These are phyloP conservation scores for Postia placenta DNA, from an alignment of 768 basidiomycete genomes.

Conservation along the genomic window DNA sequence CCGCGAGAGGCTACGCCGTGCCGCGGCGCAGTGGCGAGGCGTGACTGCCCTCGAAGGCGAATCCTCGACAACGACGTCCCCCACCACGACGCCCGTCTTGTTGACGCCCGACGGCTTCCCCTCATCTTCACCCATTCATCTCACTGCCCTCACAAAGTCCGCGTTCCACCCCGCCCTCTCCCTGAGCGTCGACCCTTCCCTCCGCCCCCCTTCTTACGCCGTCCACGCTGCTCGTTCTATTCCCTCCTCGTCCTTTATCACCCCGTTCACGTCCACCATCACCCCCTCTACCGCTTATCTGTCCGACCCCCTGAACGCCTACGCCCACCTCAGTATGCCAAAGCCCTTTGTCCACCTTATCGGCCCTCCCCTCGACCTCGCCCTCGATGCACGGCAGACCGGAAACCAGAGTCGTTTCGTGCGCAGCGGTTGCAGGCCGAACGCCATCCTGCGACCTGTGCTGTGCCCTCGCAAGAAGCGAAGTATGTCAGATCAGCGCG, in stretches of 20 bases:
- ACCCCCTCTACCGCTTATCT: conserved; percentile 66
- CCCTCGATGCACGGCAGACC: conserved; percentile 71
- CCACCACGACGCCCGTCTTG: conserved; percentile 29
- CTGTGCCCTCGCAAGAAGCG: conserved; percentile 26
- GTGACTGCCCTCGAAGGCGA: conserved; percentile 43
- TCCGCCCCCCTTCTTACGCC: conserved; percentile 54
- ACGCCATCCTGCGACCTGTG: conserved; percentile 39
- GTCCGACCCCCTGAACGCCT: conserved; percentile 79
- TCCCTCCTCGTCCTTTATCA: conserved; percentile 47
- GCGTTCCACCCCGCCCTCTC: conserved; percentile 30
- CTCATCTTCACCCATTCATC: conserved; percentile 21
- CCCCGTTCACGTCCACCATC: conserved; percentile 59
- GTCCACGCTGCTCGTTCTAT: conserved; percentile 61
- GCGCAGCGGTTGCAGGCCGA: conserved; percentile 50
- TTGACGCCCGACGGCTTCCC: conserved; percentile 24
- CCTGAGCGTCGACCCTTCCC: conserved; percentile 27
- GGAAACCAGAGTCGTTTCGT: conserved; percentile 63
- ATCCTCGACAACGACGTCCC: conserved; percentile 16
- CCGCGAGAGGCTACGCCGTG: conserved; percentile 45
- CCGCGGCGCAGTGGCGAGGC: conserved; percentile 62
- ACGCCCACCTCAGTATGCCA: conserved; percentile 74
- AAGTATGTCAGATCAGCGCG: not conserved
- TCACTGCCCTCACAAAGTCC: conserved; percentile 27
- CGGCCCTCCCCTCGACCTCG: conserved; percentile 69
- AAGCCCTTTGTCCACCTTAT: conserved; percentile 80